phyloP scores from a whole-genome alignment of 306 rosid genomes.

The Vigna angularis region DNA sequence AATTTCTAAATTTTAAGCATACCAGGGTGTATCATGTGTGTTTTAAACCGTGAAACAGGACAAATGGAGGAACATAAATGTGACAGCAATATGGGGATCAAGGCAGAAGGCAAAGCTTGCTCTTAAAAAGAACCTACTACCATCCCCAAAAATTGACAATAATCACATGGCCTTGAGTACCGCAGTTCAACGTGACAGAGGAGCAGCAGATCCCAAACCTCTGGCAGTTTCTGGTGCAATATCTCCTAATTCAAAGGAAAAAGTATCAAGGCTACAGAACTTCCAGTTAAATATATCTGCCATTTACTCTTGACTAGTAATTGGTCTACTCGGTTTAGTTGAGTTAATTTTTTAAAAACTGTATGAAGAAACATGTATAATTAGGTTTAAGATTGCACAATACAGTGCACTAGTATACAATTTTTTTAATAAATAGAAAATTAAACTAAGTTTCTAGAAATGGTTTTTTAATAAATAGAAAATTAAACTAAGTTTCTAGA shows the following conservation, averaged over 20 bases:
- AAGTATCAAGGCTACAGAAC: slow-evolving; percentile 66
- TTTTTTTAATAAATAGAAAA: slow-evolving; percentile 28
- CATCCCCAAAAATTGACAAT: slow-evolving; percentile 60
- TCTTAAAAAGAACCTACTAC: slow-evolving; percentile 61
- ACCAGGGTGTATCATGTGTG: slow-evolving; percentile 27
- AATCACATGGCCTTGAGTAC: slow-evolving; percentile 58
- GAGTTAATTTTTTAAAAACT: slow-evolving; percentile 34
- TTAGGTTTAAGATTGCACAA: slow-evolving; percentile 33
- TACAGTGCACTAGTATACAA: background rate
- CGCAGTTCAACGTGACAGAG: slow-evolving; percentile 52
- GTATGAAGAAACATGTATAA: slow-evolving; percentile 8
- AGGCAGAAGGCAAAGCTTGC: slow-evolving; percentile 99
- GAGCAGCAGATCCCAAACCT: slow-evolving; percentile 67
- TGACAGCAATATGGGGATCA: slow-evolving; percentile 97
- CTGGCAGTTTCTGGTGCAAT: slow-evolving; percentile 58
- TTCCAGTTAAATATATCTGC: slow-evolving; percentile 33
- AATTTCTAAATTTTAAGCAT: slow-evolving; percentile 37
- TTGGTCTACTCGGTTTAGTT: slow-evolving; percentile 7
- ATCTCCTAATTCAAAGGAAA: slow-evolving; percentile 66
- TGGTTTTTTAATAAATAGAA: slow-evolving; percentile 12
- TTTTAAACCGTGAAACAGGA: slow-evolving; percentile 70
- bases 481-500: background rate
- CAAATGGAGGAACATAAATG: slow-evolving; percentile 97
- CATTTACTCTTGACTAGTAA: slow-evolving; percentile 12
- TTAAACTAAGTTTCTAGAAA: background rate